A percentile compares a stretch with the other conserved stretches of the same genome.
These are phyloP conservation scores for Penicillium aurantiogriseum DNA, from an alignment of 2,329 filamentous ascomycete genomes.

Conservation along the genomic window DNA sequence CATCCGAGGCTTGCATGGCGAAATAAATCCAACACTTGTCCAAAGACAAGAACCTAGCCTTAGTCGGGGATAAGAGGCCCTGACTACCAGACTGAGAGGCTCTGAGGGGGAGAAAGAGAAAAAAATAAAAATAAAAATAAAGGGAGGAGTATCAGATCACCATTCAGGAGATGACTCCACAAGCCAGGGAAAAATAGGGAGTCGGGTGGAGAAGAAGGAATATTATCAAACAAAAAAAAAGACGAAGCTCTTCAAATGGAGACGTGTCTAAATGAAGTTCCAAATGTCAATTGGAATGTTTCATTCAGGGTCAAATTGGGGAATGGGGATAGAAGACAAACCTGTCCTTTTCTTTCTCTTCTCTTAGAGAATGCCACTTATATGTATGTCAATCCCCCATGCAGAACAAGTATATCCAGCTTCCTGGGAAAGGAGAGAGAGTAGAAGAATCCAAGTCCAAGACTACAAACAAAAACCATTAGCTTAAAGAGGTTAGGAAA, in stretches of 20 bases:
- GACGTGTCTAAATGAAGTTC: constrained; percentile 32
- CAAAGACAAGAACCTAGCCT: constrained; percentile 18
- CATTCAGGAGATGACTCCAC: constrained; percentile 22
- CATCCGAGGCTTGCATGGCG: constrained; percentile 83
- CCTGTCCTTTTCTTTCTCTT: constrained; percentile 10
- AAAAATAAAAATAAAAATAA: constrained; percentile 33
- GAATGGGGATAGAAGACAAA: constrained; percentile 15
- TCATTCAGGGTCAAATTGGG: constrained; percentile 16
- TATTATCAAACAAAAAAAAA: constrained; percentile 18
- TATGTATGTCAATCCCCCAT: constrained; percentile 14
- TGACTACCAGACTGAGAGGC: constrained; percentile 7
- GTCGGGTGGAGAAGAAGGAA: constrained; percentile 7
- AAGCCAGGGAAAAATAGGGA: constrained; percentile 7
- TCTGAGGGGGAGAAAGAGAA: not conserved
- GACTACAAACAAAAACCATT: constrained; percentile 21
- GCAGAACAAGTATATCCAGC: constrained; percentile 5
- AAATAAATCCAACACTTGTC: constrained; percentile 42
- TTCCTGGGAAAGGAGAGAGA: constrained; percentile 7
- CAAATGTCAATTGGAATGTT: constrained; percentile 35
- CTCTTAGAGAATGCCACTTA: constrained; percentile 19
- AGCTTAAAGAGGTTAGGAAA: constrained; percentile 25
- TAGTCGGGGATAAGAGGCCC: constrained; percentile 4
- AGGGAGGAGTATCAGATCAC: constrained; percentile 56
- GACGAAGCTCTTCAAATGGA: constrained; percentile 24
- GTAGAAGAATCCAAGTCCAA: constrained; percentile 9